Evolutionary conservation across 257 asterid genomes (phyloP), one percentile per base, ranked within the genome.

Genomic region (Galeopsis tetrahit): DNA sequence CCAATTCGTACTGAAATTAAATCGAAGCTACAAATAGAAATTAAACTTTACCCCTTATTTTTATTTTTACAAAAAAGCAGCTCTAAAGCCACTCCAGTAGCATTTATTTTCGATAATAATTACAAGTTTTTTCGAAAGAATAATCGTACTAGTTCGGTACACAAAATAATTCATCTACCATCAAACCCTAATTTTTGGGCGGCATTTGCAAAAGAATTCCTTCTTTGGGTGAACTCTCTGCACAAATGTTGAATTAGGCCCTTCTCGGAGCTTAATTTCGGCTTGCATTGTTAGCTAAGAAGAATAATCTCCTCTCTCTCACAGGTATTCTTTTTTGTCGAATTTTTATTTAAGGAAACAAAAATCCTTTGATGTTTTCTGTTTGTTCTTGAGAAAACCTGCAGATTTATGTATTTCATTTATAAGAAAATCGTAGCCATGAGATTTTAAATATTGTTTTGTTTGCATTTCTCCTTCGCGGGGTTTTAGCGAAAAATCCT

Each of bases 121-220:
- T 15, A 3, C 53, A 48, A 10, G 0, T 0, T 51, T 49, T 4
- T 52, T 21, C 6, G 10, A 1, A 40, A 61, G 55, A 40, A 58
- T 6, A 6, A 36, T 9, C 11, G 15, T 14, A 46, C 63, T 40
- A 2, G 38, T 40, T 46, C 61, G n/a, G 8, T 5, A n/a, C 56
- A 2, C 28, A 4, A 42, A 58, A 56, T 51, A 40, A 15, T 66
- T 66, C 40, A 6, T n/a, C 43, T 61, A 48, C 48, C 51, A 31
- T 58, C 52, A 80, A 81, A 78, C 82, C 85, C 85, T 78, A 78
- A 71, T 57, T 38, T 63, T 34, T 39, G 11, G 39, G 68, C 34
- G 51, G 43, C 43, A 62, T 65, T 17, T 28, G 57, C n/a, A 1
- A 40, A 10, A 40, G 1, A 8, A 6, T 1, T 31, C 10, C 43